phyloP scores from a whole-genome alignment of 179 eudicot species.

The Beta corolliflora region DNA sequence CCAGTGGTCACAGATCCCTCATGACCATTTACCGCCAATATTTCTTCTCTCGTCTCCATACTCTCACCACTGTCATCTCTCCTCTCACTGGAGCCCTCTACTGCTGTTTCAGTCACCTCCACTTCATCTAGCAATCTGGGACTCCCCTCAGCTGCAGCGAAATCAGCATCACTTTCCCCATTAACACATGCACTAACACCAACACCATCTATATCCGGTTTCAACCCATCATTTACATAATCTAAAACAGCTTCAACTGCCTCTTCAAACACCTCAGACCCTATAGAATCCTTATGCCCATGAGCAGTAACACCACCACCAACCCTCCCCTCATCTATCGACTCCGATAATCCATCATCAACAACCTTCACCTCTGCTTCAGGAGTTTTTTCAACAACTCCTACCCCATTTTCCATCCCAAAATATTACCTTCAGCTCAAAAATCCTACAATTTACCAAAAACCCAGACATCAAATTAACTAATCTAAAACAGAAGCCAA shows the following conservation, averaged over 20 bases:
- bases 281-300: constrained; percentile 45
- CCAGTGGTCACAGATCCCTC: constrained; percentile 24
- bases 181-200: constrained; percentile 14
- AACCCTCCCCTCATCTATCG: constrained; percentile 28
- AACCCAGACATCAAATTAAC: constrained; percentile 30
- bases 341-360: constrained; percentile 32
- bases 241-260: constrained; percentile 37
- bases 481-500: background rate
- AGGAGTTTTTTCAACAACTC: constrained; percentile 38
- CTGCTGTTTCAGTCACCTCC: constrained; percentile 42
- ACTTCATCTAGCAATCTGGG: constrained; percentile 28
- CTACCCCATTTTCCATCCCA: constrained; percentile 72
- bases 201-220: constrained; percentile 28
- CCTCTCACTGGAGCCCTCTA: constrained; percentile 33
- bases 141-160: constrained; percentile 31
- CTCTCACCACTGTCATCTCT: constrained; percentile 14
- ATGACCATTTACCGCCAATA: constrained; percentile 16
- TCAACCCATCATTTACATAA: constrained; percentile 25
- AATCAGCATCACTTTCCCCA: constrained; percentile 25
- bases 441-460: constrained; percentile 33
- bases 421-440: constrained; percentile 22
- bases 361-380: constrained; percentile 32
- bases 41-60: constrained; percentile 16
- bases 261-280: constrained; percentile 66
- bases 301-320: constrained; percentile 25